These are phyloP conservation scores for Rhododendron ferrugineum DNA, from an alignment of 148 eudicot genomes.

Conservation along the genomic window DNA sequence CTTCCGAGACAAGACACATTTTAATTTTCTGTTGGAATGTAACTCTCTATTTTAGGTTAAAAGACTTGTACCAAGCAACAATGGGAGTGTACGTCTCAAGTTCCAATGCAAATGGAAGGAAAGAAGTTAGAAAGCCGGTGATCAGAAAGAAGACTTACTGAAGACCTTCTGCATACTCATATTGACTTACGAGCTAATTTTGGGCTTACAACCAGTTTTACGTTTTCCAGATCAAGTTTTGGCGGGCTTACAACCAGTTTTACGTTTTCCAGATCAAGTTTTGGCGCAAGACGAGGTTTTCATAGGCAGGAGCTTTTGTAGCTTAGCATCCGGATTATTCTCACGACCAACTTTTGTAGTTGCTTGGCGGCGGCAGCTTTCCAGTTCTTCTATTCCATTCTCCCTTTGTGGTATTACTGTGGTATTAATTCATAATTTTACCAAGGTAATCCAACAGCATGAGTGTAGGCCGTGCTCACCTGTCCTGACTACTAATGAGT, in stretches of 20 bases:
- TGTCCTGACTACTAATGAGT: neutral
- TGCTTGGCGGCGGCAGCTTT: neutral
- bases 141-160: constrained; percentile 74
- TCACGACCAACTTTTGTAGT: neutral
- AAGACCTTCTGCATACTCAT: constrained; percentile 7
- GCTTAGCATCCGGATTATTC: neutral
- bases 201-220: neutral
- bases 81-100: constrained; percentile 41
- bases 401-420: neutral
- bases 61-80: constrained; percentile 68
- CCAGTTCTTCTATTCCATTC: neutral
- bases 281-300: neutral
- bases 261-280: neutral
- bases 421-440: neutral
- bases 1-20: neutral
- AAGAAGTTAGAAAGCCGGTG: constrained; percentile 51
- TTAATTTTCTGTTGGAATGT: constrained; percentile 3
- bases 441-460: neutral
- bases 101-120: constrained; percentile 46
- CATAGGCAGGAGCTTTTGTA: constrained; percentile 3
- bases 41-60: constrained; percentile 43
- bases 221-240: constrained; percentile 4
- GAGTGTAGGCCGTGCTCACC: neutral
- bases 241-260: neutral
- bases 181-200: neutral